These are phyloP conservation scores for Suillus decipiens DNA, from an alignment of 768 basidiomycete species.

Conservation along the genomic window DNA sequence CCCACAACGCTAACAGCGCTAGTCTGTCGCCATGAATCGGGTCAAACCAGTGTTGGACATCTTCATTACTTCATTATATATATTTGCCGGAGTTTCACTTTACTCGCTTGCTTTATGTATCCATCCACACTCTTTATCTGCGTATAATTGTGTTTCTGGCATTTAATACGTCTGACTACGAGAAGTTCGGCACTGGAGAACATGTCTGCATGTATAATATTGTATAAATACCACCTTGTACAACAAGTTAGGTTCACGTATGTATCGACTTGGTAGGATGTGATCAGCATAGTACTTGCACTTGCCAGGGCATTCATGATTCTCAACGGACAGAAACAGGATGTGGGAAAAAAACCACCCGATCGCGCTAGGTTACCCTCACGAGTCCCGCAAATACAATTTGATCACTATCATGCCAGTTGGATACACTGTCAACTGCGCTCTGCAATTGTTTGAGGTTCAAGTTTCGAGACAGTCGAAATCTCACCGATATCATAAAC, in stretches of 20 bases:
- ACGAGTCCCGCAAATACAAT: not conserved
- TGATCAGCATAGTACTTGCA: not conserved
- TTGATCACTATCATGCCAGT: not conserved
- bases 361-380: too few species aligned
- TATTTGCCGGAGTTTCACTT: conserved; percentile 1
- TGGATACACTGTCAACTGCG: not conserved
- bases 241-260: not conserved
- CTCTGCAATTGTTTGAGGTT: not conserved
- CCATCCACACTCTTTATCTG: not conserved
- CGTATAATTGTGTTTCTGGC: not conserved
- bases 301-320: not conserved
- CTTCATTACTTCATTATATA: too few species aligned
- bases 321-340: not conserved
- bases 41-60: conserved; percentile 1
- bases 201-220: not conserved
- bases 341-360: not conserved
- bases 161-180: not conserved
- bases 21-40: conserved; percentile 10
- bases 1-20: conserved; percentile 12
- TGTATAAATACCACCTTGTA: not conserved
- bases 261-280: not conserved
- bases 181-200: not conserved
- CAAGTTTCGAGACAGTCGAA: not conserved
- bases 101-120: not conserved
- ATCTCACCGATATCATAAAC: not conserved